Conservation (phyloP, 306 rosid species). For the Malus asiatica region DNA sequence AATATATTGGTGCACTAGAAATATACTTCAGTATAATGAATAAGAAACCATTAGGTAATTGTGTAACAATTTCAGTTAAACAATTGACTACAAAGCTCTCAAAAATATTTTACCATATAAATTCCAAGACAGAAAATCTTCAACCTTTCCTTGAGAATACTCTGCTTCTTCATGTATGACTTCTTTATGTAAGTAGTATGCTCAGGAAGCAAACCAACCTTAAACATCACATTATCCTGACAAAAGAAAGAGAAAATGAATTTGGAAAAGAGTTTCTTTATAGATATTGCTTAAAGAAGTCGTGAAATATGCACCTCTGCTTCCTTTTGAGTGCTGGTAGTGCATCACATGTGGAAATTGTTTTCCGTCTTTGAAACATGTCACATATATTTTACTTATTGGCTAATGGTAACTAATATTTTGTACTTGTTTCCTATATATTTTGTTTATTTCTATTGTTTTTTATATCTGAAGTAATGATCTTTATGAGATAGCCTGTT, state of each 20-base stretch:
- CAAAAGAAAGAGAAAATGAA: neutral
- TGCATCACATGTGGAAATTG: neutral
- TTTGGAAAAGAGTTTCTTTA: neutral
- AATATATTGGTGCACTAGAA: neutral
- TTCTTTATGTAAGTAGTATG: slow-evolving; percentile 18
- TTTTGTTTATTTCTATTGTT: neutral
- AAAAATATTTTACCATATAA: neutral
- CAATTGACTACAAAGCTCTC: neutral
- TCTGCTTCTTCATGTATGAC: slow-evolving; percentile 32
- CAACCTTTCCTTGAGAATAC: slow-evolving; percentile 70
- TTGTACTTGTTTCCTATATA: neutral
- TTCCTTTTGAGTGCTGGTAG: slow-evolving; percentile 15
- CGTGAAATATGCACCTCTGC: slow-evolving; percentile 35
- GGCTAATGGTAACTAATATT: too few relatives aligned
- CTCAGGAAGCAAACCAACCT: slow-evolving; percentile 17
- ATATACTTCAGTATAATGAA: neutral
- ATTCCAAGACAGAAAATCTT: neutral
- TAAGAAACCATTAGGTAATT: neutral
- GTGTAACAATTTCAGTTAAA: neutral
- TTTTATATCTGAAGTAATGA: neutral
- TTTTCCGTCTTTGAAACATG: too few relatives aligned
- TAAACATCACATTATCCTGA: slow-evolving; percentile 38
- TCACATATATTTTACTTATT: too few relatives aligned
- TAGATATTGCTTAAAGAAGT: neutral
- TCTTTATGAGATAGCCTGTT: neutral